These are phyloP conservation scores for Neoboletus magnificus DNA, from an alignment of 768 basidiomycete genomes.

Conservation along the genomic window DNA sequence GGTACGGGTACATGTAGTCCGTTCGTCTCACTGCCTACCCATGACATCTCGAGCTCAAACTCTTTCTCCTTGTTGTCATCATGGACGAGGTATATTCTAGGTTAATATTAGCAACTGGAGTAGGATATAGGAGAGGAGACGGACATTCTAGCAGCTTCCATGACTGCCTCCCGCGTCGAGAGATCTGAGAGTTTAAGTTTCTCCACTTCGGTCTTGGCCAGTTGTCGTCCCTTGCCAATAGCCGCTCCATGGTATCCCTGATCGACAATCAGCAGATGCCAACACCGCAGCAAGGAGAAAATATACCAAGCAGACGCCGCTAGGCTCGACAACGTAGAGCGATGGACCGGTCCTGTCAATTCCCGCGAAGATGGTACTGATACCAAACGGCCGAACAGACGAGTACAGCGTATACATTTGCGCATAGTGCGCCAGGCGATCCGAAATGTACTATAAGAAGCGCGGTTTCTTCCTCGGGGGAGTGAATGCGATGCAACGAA, in stretches of 20 bases:
- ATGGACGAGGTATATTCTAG: conserved; percentile 93
- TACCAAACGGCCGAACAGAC: conserved; percentile 95
- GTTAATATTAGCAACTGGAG: conserved; percentile 5
- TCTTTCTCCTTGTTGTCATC: conserved; percentile 98
- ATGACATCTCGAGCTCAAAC: conserved; percentile 96
- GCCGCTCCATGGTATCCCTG: conserved; percentile 96
- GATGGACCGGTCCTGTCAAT: conserved; percentile 86
- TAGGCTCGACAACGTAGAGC: conserved; percentile 91
- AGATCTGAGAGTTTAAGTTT: conserved; percentile 87
- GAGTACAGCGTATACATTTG: conserved; percentile 98
- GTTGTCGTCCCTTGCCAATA: conserved; percentile 96
- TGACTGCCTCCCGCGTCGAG: conserved; percentile 78
- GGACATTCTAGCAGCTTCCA: conserved; percentile 94
- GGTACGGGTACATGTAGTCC: conserved; percentile 82
- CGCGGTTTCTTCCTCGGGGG: background rate
- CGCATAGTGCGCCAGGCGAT: conserved; percentile 83
- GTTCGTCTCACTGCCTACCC: conserved; percentile 86
- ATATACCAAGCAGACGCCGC: conserved; percentile 85
- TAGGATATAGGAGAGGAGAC: conserved; percentile 27
- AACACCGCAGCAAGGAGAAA: background rate
- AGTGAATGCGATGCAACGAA: background rate
- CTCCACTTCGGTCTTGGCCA: conserved; percentile 98
- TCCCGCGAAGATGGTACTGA: conserved; percentile 87
- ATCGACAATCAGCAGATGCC: background rate
- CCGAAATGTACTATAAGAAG: conserved; percentile 49